A percentile compares a stretch with the other conserved stretches of the same genome.
Evolutionary conservation across 352 stramenopile species (phyloP).

Genomic region (Globisporangium alternatum): DNA sequence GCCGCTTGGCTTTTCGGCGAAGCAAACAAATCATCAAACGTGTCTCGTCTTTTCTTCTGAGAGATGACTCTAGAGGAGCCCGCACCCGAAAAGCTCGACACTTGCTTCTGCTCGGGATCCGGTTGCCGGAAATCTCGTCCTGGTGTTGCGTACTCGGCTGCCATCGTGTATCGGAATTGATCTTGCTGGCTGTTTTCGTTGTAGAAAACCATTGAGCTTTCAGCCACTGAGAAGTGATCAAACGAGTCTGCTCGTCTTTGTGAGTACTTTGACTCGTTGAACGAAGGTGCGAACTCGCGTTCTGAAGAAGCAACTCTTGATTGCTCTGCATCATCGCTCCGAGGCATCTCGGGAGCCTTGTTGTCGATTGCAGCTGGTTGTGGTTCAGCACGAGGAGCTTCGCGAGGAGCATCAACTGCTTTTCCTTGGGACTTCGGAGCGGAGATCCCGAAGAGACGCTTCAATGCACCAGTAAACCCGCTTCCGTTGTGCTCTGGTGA

Average conservation of each 20-base stretch:
- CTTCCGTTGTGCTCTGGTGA: constrained; percentile 15
- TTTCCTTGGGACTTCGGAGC: constrained; percentile 19
- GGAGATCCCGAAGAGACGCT: constrained; percentile 66
- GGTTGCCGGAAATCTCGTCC: neutral
- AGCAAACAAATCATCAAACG: constrained; percentile 75
- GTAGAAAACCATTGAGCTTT: constrained; percentile 13
- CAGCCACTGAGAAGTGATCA: constrained; percentile 5
- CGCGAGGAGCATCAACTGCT: neutral
- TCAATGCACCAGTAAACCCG: constrained; percentile 52
- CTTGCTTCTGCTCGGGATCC: neutral
- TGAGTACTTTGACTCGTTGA: neutral
- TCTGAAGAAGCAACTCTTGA: neutral
- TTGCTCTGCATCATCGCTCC: neutral
- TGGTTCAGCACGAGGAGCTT: neutral
- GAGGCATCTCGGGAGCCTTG: neutral
- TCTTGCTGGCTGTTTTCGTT: constrained; percentile 11
- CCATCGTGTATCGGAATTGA: constrained; percentile 36
- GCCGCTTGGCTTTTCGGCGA: constrained; percentile 34
- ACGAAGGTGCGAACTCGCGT: neutral
- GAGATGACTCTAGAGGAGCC: neutral
- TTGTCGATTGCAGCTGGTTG: neutral
- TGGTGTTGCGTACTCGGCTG: constrained; percentile 4
- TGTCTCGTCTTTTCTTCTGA: constrained; percentile 44
- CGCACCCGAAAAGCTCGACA: constrained; percentile 3
- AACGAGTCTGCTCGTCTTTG: constrained; percentile 9